Base-by-base conservation (phyloP, 2,329 filamentous ascomycete genomes). In the Aaosphaeria arxii region DNA sequence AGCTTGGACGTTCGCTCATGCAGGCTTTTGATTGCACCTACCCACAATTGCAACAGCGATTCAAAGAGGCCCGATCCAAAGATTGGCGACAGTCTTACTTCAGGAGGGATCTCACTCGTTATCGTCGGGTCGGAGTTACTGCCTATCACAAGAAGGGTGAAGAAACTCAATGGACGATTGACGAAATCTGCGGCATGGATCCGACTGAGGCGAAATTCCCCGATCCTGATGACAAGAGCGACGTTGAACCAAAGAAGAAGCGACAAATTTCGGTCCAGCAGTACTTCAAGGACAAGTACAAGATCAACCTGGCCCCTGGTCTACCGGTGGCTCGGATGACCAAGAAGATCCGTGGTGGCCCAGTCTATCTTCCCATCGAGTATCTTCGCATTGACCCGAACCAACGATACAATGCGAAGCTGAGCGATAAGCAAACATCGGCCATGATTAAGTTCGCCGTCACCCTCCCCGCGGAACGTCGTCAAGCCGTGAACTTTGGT, bases 371-470 rank as follows among this genome's bases (percentile, higher is more conserved):
- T 35, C 82, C 82, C 0, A 77, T 84, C 66, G 82, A 86, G 48
- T 57, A 80, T 30, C 69, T 83, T 35, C 68, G 64, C 9, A 73
- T 85, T 50, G 69, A 76, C 39, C 63, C 71, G 4, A 79, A 83
- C 33, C 80, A 85, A 64, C 77, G 79, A 2, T 85, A 82, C 58
- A 73, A 71, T 3, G 78, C 71, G 63, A 86, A 85, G 68, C 65
- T 85, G 42, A 77, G 77, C 44, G 81, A 84, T 46, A 61, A 63
- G 0, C 78, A 95, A 72, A 96, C 92, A 0, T 75, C 86, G 0
- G 73, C 80, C 5, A 99, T 99, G 94, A 96, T 99, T 74, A 92
- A 88, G 69, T 90, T 92, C 60, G 91, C 92, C 0, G 92, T 96
- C 4, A 89, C 87, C 5, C 80, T 86, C 1, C 94, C 94, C 0